Base-by-base conservation (phyloP, 2,329 filamentous ascomycete genomes). In the Hyphodiscus sp. region DNA sequence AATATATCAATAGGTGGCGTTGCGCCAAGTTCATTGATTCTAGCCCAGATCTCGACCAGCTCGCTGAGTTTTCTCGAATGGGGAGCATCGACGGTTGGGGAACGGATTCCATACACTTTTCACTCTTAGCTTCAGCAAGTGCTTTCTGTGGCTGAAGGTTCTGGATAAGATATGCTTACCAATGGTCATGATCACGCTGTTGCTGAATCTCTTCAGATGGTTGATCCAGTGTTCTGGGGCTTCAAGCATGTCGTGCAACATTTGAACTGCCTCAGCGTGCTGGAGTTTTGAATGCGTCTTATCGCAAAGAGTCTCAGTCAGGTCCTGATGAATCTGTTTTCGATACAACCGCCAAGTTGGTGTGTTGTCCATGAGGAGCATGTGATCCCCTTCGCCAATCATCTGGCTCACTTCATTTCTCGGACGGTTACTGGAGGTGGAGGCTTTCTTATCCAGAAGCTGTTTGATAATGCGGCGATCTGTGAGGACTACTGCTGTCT, bases 1-100 rank as follows among this genome's bases (percentile, higher is more conserved):
- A 73, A 75, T 41, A 74, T 67, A 49, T 79, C 76, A 1, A 78
- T 72, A 0, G 76, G 76, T 0, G 76, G 76, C 0, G 74, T 78
- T 13, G 70, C 72, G 1, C 75, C 76, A 0, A 70, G 67, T 58
- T 77, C 76, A 64, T 76, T 69, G 0, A 76, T 66, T 42, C 69
- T 64, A 4, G 70, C 70, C 71, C 70, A 76, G 9, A 69, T 61
- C 45, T 74, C 70, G 71, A 75, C 72, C 6, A 74, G 54, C 8
- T 67, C 58, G 56, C 74, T 74, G 11, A 76, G 64, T 16, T 66
- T 60, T 16, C 58, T 63, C 67, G 73, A 71, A 53, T 75, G 67
- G 13, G 55, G 50, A 6, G 65, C 67, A 38, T 71, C 58, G 54
- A 65, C 60, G 1, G 56, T 54, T 2, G 63, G 62, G 0, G 68